Evolutionary conservation across 148 eudicot genomes (phyloP), one percentile per base, ranked within the genome.

Genomic region (Pouteria glomerata): DNA sequence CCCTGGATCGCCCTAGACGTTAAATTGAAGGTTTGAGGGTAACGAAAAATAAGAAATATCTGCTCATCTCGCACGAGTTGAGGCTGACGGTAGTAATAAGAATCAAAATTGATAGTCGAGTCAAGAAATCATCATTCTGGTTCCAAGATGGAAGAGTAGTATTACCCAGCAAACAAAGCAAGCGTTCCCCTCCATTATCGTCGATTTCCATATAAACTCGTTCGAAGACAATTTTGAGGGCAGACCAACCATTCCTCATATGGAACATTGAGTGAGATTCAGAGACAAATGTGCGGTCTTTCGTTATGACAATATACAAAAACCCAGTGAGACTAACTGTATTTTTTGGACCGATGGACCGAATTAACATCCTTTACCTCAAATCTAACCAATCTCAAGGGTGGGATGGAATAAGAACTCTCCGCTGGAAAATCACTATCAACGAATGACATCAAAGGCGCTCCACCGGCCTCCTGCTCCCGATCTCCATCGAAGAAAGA

Each of bases 11-110:
- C 69, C 12, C 70, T 61, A 4, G 53, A 61, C 4, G 73, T 53
- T 42, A 70, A 51, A 61, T 12, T 70, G 34, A 45, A 41, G 4
- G 26, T 44, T 21, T 60, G 42, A 13, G 79, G 84, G 73, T 74
- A 81, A 24, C 65, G 31, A 51, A 81, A 75, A 74, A 65, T 35
- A 60, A 77, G 77, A 51, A 74, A 1, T 8, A 81, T 66, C 24
- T 75, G 70, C 51, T 81, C 75, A 45, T 77, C 53, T 53, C 71
- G 47, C 57, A 23, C 0, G 29, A 57, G 2, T 4, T 4, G 7
- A 52, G 66, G 51, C 37, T 33, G n/a, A 6, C 4, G 18, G 3
- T 26, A 63, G 31, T 55, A 10, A 18, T 16, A 3, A 2, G 35
- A 31, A 44, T 3, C 57, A 19, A 19, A 3, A 21, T 29, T 66